Percentiles rank a stretch among this genome's conserved stretches.
phyloP scores from a whole-genome alignment of 2,329 filamentous ascomycete genomes.

The Ophiostoma pallidulum region DNA sequence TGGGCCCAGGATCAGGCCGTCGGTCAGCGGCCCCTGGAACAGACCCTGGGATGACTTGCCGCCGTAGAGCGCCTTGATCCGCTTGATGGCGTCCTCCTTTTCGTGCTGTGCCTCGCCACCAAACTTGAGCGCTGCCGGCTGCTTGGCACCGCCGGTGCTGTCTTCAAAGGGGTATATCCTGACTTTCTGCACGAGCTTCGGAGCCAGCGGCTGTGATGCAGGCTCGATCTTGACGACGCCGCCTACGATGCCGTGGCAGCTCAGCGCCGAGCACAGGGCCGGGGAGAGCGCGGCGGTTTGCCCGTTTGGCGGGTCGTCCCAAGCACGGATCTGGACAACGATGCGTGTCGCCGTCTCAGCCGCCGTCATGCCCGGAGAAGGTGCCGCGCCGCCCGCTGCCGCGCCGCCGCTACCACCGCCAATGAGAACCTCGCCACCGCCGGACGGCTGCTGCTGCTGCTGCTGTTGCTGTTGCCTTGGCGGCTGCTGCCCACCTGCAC shows the following conservation, averaged over 20 bases:
- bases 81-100: conserved; percentile 64
- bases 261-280: conserved; percentile 63
- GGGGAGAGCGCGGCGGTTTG: conserved; percentile 73
- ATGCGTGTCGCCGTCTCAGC: conserved; percentile 55
- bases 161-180: conserved; percentile 74
- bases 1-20: conserved; percentile 67
- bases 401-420: conserved; percentile 37
- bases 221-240: conserved; percentile 81
- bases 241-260: conserved; percentile 65
- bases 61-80: conserved; percentile 63
- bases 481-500: conserved; percentile 63
- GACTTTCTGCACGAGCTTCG: conserved; percentile 41
- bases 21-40: conserved; percentile 75
- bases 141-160: conserved; percentile 42
- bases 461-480: conserved; percentile 48
- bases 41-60: conserved; percentile 50
- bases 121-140: conserved; percentile 58
- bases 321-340: conserved; percentile 64
- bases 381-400: conserved; percentile 9
- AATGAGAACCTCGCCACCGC: conserved; percentile 31
- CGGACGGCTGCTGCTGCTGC: neutral
- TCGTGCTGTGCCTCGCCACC: conserved; percentile 80
- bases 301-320: conserved; percentile 80
- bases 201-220: conserved; percentile 61
- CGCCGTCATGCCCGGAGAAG: conserved; percentile 10